Percentiles rank a stretch among this genome's conserved stretches.
These are phyloP conservation scores for Sarcodon aspratus DNA, from an alignment of 768 basidiomycete species.

Conservation along the genomic window DNA sequence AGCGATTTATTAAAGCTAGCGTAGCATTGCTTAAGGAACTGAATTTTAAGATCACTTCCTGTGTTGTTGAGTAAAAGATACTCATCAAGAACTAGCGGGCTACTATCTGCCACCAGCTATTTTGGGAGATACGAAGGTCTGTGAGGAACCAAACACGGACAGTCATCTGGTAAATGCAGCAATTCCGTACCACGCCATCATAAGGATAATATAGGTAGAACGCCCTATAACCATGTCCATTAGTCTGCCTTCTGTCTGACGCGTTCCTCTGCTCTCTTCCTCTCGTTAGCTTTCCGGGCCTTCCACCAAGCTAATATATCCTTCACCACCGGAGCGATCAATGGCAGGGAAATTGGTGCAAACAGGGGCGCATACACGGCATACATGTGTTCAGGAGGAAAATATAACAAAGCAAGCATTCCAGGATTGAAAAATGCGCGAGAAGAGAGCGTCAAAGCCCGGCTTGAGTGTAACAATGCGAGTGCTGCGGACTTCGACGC, in stretches of 20 bases:
- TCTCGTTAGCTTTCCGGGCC: constrained; percentile 9
- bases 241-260: not conserved
- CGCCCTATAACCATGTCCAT: not conserved
- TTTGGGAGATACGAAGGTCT: too few relatives aligned
- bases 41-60: too few relatives aligned
- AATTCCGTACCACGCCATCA: too few relatives aligned
- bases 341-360: constrained; percentile 78
- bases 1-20: constrained; percentile 63
- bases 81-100: too few relatives aligned
- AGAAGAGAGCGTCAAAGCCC: constrained; percentile 56
- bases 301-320: constrained; percentile 57
- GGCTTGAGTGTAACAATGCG: constrained; percentile 47
- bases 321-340: constrained; percentile 61
- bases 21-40: too few relatives aligned
- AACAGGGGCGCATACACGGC: constrained; percentile 95
- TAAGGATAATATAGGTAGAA: too few relatives aligned
- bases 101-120: too few relatives aligned
- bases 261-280: not conserved
- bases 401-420: constrained; percentile 93
- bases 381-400: constrained; percentile 96
- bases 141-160: too few relatives aligned
- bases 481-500: constrained; percentile 27
- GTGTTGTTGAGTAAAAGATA: too few relatives aligned
- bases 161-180: too few relatives aligned
- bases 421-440: constrained; percentile 94